These are phyloP conservation scores for Aschersonia sp. DNA, from an alignment of 2,329 filamentous ascomycete genomes.

Conservation along the genomic window DNA sequence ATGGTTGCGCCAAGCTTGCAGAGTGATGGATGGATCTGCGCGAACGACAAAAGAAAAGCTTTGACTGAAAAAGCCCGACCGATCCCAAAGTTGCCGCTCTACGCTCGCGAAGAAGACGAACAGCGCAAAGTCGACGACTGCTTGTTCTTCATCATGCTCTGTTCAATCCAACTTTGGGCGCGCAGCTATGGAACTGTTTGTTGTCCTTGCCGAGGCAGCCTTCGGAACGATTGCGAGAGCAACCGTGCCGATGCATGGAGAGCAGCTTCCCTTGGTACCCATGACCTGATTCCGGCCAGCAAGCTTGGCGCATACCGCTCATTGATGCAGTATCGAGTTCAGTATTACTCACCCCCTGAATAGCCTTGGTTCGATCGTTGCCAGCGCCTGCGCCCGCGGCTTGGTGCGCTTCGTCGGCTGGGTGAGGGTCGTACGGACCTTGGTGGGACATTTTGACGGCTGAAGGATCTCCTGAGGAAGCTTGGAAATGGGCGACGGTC, in stretches of 20 bases:
- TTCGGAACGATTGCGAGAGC: not conserved
- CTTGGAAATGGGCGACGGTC: conserved; percentile 1
- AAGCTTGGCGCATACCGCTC: not conserved
- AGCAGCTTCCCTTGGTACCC: not conserved
- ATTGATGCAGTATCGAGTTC: not conserved
- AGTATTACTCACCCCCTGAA: conserved; percentile 2
- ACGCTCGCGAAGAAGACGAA: too few relatives aligned
- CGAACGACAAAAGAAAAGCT: too few relatives aligned
- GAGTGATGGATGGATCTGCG: too few relatives aligned
- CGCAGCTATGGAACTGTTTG: not conserved
- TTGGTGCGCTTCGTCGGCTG: conserved; percentile 3
- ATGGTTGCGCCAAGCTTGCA: too few relatives aligned
- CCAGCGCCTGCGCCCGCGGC: conserved; percentile 1
- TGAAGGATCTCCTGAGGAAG: not conserved
- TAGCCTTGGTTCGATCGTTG: conserved; percentile 2
- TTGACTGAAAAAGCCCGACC: too few relatives aligned
- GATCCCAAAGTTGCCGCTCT: too few relatives aligned
- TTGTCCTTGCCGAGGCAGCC: not conserved
- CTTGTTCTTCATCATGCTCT: too few relatives aligned
- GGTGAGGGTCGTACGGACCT: conserved; percentile 4
- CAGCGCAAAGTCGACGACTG: too few relatives aligned
- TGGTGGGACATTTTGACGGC: conserved; percentile 4
- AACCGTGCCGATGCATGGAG: not conserved
- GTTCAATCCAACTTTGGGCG: too few relatives aligned
- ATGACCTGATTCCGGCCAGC: not conserved